These are phyloP conservation scores for Neoboletus magnificus DNA, from an alignment of 768 basidiomycete species.

Conservation along the genomic window DNA sequence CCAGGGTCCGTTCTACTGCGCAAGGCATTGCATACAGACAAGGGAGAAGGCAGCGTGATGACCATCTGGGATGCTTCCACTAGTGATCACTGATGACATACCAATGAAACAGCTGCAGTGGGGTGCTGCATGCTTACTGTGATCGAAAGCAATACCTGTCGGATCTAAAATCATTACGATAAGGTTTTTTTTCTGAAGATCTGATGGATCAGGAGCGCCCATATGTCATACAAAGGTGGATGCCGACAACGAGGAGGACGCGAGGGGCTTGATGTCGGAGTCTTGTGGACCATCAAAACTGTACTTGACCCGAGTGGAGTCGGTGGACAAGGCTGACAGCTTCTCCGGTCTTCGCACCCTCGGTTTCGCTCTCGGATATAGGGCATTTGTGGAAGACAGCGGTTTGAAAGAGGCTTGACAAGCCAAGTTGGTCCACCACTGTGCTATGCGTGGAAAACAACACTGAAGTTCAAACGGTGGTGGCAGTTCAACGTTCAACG, in stretches of 20 bases:
- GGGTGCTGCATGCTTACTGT: not conserved
- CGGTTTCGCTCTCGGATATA: not conserved
- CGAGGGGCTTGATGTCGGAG: not conserved
- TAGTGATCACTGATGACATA: not conserved
- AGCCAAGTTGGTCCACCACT: not conserved
- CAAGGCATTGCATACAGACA: not conserved
- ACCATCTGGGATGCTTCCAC: not conserved
- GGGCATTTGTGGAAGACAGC: not conserved
- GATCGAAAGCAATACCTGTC: not conserved
- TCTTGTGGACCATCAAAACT: no score
- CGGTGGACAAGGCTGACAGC: not conserved
- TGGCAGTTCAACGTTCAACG: not conserved
- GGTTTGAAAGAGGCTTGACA: not conserved
- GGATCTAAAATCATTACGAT: not conserved
- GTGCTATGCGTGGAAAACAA: not conserved
- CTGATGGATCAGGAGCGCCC: not conserved
- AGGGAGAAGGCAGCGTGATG: not conserved
- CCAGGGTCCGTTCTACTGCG: not conserved
- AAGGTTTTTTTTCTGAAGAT: not conserved
- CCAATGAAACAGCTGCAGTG: not conserved
- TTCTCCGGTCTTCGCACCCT: not conserved
- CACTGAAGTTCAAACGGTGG: not conserved
- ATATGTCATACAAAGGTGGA: not conserved
- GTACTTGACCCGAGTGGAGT: not conserved
- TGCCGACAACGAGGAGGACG: constrained; percentile 10